phyloP scores from a whole-genome alignment of 1,284 basidiomycete genomes.

The Coriolopsis trogii region DNA sequence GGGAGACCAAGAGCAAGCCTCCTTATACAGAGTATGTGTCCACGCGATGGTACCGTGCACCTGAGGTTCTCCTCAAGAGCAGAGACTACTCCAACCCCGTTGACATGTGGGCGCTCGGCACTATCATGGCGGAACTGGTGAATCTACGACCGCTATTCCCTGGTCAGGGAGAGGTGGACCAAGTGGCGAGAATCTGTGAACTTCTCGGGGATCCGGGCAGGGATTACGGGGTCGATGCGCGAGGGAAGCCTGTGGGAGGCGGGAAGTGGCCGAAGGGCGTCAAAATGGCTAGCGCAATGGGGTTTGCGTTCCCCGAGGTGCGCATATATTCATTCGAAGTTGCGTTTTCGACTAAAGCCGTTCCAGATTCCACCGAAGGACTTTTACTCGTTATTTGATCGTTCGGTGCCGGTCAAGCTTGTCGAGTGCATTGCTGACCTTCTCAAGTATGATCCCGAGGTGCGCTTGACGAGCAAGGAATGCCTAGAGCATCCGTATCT shows the following conservation, averaged over 20 bases:
- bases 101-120: constrained; percentile 99
- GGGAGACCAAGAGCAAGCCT: constrained; percentile 86
- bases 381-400: constrained; percentile 80
- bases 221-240: constrained; percentile 79
- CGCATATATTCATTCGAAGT: constrained; percentile 25
- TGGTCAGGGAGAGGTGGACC: constrained; percentile 95
- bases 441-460: constrained; percentile 89
- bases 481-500: constrained; percentile 92
- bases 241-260: constrained; percentile 78
- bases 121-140: constrained; percentile 96
- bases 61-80: constrained; percentile 92
- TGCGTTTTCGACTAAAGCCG: constrained; percentile 5
- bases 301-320: constrained; percentile 92
- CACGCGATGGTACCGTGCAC: constrained; percentile 98
- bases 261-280: constrained; percentile 88
- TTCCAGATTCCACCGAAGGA: constrained; percentile 75
- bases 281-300: constrained; percentile 83
- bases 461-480: constrained; percentile 82
- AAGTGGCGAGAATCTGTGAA: constrained; percentile 89
- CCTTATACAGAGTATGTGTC: constrained; percentile 99
- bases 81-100: constrained; percentile 95
- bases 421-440: constrained; percentile 93
- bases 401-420: constrained; percentile 76
- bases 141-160: constrained; percentile 97
- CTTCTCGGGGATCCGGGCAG: constrained; percentile 90